Evolutionary conservation across 2,329 filamentous ascomycete genomes (phyloP).

Genomic region (Talaromyces piceae): DNA sequence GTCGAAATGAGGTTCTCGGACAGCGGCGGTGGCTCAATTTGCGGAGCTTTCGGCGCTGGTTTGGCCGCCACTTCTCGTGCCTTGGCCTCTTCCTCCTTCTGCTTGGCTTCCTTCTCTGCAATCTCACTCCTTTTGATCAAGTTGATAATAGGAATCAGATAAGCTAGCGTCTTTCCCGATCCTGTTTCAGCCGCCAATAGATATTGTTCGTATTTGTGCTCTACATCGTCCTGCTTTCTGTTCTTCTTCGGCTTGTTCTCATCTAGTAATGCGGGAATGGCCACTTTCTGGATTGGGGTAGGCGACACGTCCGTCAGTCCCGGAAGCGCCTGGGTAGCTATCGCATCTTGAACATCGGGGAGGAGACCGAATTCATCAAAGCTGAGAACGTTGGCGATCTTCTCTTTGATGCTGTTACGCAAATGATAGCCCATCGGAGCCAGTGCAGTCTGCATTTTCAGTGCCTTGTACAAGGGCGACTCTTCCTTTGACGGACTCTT

Average conservation of each 20-base stretch:
- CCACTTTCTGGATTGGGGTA: slow-evolving; percentile 82
- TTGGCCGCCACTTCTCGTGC: slow-evolving; percentile 47
- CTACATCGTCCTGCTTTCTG: slow-evolving; percentile 19
- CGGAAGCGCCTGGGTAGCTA: slow-evolving; percentile 65
- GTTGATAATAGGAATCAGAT: slow-evolving; percentile 76
- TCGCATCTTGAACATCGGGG: slow-evolving; percentile 61
- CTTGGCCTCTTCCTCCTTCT: slow-evolving; percentile 46
- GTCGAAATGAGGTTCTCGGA: slow-evolving; percentile 58
- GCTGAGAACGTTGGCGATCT: slow-evolving; percentile 58
- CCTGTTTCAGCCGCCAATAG: slow-evolving; percentile 92
- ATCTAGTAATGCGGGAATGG: slow-evolving; percentile 73
- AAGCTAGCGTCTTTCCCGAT: slow-evolving; percentile 92
- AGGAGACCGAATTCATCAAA: slow-evolving; percentile 78
- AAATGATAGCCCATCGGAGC: slow-evolving; percentile 68
- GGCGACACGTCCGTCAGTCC: slow-evolving; percentile 69
- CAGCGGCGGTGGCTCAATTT: slow-evolving; percentile 51
- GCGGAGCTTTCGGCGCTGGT: slow-evolving; percentile 51
- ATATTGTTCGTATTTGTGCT: slow-evolving; percentile 56
- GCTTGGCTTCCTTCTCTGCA: slow-evolving; percentile 54
- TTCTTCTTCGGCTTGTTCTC: slow-evolving; percentile 24
- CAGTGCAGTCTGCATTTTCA: slow-evolving; percentile 88
- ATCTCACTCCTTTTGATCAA: slow-evolving; percentile 72
- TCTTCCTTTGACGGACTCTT: slow-evolving; percentile 38
- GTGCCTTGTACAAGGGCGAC: slow-evolving; percentile 60
- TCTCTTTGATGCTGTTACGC: slow-evolving; percentile 54